phyloP scores from a whole-genome alignment of 2,329 filamentous ascomycete genomes.

The Chaetomiaceae sp. region DNA sequence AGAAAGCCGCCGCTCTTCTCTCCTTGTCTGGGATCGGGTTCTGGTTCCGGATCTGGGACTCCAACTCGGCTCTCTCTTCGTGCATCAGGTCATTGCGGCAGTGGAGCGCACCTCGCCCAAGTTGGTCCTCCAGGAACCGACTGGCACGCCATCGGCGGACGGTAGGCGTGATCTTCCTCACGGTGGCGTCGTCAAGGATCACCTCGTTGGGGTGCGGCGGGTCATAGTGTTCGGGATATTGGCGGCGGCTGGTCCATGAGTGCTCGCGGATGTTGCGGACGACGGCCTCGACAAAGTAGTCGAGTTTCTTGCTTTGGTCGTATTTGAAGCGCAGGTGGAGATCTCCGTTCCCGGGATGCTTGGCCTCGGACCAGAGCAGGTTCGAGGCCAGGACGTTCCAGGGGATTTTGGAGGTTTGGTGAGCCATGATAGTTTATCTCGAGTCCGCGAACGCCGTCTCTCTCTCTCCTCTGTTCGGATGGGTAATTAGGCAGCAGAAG shows the following conservation, averaged over 20 bases:
- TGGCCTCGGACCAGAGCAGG: neutral
- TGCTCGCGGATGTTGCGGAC: neutral
- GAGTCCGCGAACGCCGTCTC: too few species aligned
- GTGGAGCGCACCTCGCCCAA: too few species aligned
- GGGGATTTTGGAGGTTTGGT: neutral
- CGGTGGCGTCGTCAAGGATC: constrained; percentile 1
- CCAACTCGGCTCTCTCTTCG: too few species aligned
- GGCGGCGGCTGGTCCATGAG: neutral
- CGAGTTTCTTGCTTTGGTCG: neutral
- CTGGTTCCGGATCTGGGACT: too few species aligned
- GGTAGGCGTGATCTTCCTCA: constrained; percentile 5
- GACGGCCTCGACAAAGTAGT: constrained; percentile 1
- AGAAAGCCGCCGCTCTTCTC: constrained; percentile 20
- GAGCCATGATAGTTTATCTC: too few species aligned
- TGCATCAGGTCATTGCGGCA: too few species aligned
- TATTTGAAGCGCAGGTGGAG: constrained; percentile 1
- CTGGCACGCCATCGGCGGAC: neutral
- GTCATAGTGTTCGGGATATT: constrained; percentile 2
- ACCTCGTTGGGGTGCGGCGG: neutral
- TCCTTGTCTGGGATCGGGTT: constrained; percentile 19
- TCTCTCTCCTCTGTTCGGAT: too few species aligned
- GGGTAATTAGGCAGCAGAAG: too few species aligned
- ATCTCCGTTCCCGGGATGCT: neutral
- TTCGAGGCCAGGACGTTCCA: constrained; percentile 6
- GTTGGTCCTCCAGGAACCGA: too few species aligned